These are phyloP conservation scores for Epichloe gansuensis DNA, from an alignment of 2,329 filamentous ascomycete species.

Conservation along the genomic window DNA sequence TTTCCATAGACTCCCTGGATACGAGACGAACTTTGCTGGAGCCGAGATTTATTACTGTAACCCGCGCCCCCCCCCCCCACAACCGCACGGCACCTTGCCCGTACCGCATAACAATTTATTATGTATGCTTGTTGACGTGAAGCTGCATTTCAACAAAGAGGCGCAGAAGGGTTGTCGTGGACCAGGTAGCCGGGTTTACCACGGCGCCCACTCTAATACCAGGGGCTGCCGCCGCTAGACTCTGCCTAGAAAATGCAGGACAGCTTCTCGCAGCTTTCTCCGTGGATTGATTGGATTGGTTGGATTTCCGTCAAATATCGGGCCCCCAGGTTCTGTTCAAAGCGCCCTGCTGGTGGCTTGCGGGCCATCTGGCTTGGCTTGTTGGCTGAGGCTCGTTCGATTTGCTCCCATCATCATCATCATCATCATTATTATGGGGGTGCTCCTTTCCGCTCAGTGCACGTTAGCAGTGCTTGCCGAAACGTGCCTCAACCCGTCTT, in stretches of 20 bases:
- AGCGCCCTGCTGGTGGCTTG: neutral
- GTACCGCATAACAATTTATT: neutral
- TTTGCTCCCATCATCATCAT: too few relatives aligned
- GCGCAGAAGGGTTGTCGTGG: neutral
- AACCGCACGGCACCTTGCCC: too few relatives aligned
- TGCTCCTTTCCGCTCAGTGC: too few relatives aligned
- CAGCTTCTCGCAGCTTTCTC: neutral
- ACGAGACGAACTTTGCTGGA: too few relatives aligned
- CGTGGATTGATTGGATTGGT: slow-evolving; percentile 1
- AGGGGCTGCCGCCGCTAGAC: neutral
- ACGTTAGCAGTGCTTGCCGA: too few relatives aligned
- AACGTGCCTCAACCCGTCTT: too few relatives aligned
- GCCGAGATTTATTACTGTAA: too few relatives aligned
- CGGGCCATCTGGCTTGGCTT: neutral
- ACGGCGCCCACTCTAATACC: neutral
- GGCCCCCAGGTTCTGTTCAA: neutral
- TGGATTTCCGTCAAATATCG: slow-evolving; percentile 6
- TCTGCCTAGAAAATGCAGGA: slow-evolving; percentile 3
- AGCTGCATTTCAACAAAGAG: neutral
- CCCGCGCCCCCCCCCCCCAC: too few relatives aligned
- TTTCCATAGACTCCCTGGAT: too few relatives aligned
- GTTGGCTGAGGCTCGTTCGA: too few relatives aligned
- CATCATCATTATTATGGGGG: too few relatives aligned
- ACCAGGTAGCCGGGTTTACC: slow-evolving; percentile 4
- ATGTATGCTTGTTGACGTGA: neutral